Conservation (phyloP, 495 filamentous ascomycete species). For the Penicillium riverlandense region DNA sequence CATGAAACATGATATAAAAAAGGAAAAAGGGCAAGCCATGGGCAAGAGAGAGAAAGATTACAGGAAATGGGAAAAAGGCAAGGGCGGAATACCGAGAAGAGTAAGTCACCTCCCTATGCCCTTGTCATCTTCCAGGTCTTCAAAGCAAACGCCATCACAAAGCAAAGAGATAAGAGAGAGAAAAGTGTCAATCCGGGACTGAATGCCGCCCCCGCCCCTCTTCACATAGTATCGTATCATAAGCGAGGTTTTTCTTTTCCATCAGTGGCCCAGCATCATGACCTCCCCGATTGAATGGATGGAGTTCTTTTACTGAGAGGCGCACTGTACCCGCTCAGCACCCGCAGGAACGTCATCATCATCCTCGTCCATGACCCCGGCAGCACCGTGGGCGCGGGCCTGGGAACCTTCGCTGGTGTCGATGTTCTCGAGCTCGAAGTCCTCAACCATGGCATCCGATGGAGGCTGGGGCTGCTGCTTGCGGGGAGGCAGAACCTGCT, state of each 20-base stretch:
- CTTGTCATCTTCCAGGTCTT: slow-evolving; percentile 28
- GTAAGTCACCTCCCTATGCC: neutral
- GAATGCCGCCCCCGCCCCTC: slow-evolving; percentile 9
- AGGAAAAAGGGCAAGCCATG: neutral
- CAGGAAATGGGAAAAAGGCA: neutral
- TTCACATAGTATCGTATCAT: slow-evolving; percentile 44
- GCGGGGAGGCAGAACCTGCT: slow-evolving; percentile 73
- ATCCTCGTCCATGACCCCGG: slow-evolving; percentile 75
- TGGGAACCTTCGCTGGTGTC: slow-evolving; percentile 61
- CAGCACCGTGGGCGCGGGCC: slow-evolving; percentile 63
- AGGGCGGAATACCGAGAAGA: slow-evolving; percentile 9
- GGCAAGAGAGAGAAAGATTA: neutral
- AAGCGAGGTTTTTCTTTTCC: slow-evolving; percentile 33
- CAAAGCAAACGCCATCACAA: slow-evolving; percentile 36
- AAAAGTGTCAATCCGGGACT: slow-evolving; percentile 1
- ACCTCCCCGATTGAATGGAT: slow-evolving; percentile 2
- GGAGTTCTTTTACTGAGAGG: slow-evolving; percentile 68
- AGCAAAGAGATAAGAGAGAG: slow-evolving; percentile 14
- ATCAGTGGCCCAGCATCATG: slow-evolving; percentile 20
- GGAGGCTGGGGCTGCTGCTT: slow-evolving; percentile 54
- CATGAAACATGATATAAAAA: slow-evolving; percentile 2
- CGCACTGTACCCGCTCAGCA: slow-evolving; percentile 93
- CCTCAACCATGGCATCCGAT: slow-evolving; percentile 81
- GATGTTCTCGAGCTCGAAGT: slow-evolving; percentile 74
- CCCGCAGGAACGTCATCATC: slow-evolving; percentile 69